Evolutionary conservation across 148 eudicot genomes (phyloP).

Genomic region (Arctostaphylos glauca): DNA sequence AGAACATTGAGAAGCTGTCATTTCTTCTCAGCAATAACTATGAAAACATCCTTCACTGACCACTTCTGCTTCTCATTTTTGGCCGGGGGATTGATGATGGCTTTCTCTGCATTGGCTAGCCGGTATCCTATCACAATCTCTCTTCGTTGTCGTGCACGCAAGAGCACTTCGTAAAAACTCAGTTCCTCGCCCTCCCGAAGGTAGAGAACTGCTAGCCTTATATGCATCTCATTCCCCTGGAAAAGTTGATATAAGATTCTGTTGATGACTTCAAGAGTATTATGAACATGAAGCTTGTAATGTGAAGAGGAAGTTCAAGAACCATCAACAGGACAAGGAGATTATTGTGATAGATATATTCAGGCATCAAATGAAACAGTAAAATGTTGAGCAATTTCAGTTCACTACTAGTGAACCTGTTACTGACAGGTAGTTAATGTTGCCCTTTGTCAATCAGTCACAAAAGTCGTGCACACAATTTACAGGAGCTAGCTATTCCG

Average conservation of each 20-base stretch:
- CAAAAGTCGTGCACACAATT: not conserved
- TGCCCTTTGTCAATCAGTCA: no score
- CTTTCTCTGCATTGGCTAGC: slow-evolving; percentile 43
- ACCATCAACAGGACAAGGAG: not conserved
- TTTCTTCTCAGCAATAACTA: slow-evolving; percentile 58
- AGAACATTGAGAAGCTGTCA: slow-evolving; percentile 18
- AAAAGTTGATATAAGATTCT: not conserved
- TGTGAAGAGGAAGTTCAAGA: not conserved
- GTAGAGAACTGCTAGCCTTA: slow-evolving; percentile 53
- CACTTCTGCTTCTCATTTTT: slow-evolving; percentile 42
- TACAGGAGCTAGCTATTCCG: not conserved
- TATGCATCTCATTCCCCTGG: slow-evolving; percentile 59
- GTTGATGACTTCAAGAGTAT: not conserved
- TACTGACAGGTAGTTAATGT: no score
- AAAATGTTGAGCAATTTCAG: no score
- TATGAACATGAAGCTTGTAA: not conserved
- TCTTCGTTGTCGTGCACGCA: slow-evolving; percentile 55
- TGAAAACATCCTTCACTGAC: slow-evolving; percentile 49
- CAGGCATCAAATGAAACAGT: not conserved
- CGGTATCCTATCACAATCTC: slow-evolving; percentile 55
- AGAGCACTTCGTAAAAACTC: slow-evolving; percentile 51
- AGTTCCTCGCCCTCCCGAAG: slow-evolving; percentile 45
- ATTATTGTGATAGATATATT: not conserved
- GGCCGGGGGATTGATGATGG: slow-evolving; percentile 44
- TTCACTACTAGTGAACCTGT: no score